Conservation (phyloP, 306 rosid genomes). For the Cucurbita moschata region DNA sequence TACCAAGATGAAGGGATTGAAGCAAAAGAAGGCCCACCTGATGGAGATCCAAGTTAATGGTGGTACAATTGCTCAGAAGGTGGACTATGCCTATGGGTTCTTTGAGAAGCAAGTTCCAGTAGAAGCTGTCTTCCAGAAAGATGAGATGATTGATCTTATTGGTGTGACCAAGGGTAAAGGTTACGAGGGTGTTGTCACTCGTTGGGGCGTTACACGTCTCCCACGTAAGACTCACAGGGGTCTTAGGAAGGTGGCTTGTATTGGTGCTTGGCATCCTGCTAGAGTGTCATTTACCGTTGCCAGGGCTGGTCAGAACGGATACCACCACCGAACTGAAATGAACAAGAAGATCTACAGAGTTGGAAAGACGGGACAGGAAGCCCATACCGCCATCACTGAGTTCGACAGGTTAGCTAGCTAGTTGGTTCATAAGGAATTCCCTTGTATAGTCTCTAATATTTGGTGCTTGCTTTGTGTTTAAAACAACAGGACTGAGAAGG, state of each 20-base stretch:
- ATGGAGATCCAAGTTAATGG: conserved; percentile 85
- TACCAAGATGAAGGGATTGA: conserved; percentile 71
- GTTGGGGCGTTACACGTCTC: conserved; percentile 88
- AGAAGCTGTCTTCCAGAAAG: conserved; percentile 87
- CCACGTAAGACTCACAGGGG: conserved; percentile 90
- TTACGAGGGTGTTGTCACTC: conserved; percentile 79
- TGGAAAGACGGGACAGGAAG: conserved; percentile 51
- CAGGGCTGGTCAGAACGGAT: conserved; percentile 87
- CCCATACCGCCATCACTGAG: conserved; percentile 53
- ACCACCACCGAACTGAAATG: conserved; percentile 76
- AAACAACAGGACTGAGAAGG: conserved; percentile 68
- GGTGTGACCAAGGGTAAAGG: conserved; percentile 90
- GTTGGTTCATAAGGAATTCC: background rate
- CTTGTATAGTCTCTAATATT: background rate
- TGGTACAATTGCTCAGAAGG: conserved; percentile 59
- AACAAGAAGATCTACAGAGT: conserved; percentile 70
- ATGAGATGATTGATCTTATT: conserved; percentile 76
- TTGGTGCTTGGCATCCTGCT: conserved; percentile 96
- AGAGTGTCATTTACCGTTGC: conserved; percentile 86
- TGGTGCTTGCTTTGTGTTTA: background rate
- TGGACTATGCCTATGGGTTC: conserved; percentile 52
- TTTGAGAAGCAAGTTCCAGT: conserved; percentile 78
- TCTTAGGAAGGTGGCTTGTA: conserved; percentile 84
- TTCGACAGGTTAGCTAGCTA: conserved; percentile 40
- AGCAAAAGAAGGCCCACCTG: conserved; percentile 81